Base-by-base conservation (phyloP, 2,329 filamentous ascomycete genomes). In the Zarea fungicola region DNA sequence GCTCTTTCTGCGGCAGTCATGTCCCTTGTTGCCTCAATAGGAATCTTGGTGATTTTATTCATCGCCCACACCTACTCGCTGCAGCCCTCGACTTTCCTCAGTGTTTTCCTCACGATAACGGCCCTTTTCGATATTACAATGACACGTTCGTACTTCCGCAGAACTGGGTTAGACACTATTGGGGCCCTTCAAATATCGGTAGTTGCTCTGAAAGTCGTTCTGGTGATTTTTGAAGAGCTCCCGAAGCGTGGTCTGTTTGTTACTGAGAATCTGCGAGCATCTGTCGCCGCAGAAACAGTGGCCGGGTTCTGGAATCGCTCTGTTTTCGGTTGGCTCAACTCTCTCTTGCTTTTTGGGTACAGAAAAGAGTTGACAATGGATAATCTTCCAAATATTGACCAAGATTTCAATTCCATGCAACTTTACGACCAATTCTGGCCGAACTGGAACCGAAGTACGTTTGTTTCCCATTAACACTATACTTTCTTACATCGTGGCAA, bases 41-140 rank as follows among this genome's bases (percentile, higher is more conserved):
- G 42, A 22, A 29, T 37, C 11, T 4, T 45, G 1, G 34, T 57
- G 0, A 39, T 69, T 3, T 66, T 64, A 0, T 68, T 61, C 23
- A 7, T 51, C 0, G 64, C 69, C 46, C 67, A 71, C 40, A 51
- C 28, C 10, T 60, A 58, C 6, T 62, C 64, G 3, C 50, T 55
- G 1, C 57, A 60, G 18, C 66, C 68, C 1, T 67, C 68, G 1
- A 50, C 58, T 0, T 42, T 70, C 1, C 54, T 69, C 14, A 57
- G 53, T 26, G 18, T 48, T 5, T 70, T 62, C 31, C 56, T 70
- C 5, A 50, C 66, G 31, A 45, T 60, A 5, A 62, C 64, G 0
- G 51, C 61, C 3, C 35, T 69, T 8, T 60, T 68, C 18, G 66
- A 70, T 23, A 52, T 63, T 14, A 61, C 64, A 1, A 54, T 58